Conservation (phyloP, 345 rosid species). For the Euphorbia peplus region DNA sequence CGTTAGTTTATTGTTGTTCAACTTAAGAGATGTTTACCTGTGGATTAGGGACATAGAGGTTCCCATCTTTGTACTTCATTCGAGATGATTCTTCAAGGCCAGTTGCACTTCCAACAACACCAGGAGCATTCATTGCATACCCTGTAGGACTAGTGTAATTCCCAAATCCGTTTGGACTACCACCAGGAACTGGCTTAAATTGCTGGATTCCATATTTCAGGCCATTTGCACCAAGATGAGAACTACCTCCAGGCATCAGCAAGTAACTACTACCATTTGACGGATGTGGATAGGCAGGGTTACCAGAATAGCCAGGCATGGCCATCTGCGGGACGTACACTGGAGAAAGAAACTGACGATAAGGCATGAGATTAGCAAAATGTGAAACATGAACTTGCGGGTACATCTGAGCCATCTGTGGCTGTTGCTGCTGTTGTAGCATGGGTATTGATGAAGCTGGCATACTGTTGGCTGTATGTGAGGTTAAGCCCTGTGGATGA, state of each 20-base stretch:
- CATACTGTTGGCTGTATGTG: slow-evolving; percentile 42
- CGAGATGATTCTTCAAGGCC: slow-evolving; percentile 88
- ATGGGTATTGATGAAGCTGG: slow-evolving; percentile 59
- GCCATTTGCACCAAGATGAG: slow-evolving; percentile 64
- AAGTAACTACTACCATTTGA: slow-evolving; percentile 74
- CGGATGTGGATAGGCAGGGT: slow-evolving; percentile 80
- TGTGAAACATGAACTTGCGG: slow-evolving; percentile 90
- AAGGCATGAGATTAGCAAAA: slow-evolving; percentile 74
- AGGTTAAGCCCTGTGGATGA: slow-evolving; percentile 42
- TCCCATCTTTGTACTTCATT: slow-evolving; percentile 80
- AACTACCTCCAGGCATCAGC: slow-evolving; percentile 85
- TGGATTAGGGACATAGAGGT: slow-evolving; percentile 70
- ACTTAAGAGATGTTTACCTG: slow-evolving; percentile 48
- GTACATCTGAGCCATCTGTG: slow-evolving; percentile 72
- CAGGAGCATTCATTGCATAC: slow-evolving; percentile 68
- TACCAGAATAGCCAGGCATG: slow-evolving; percentile 81
- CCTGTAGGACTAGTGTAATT: slow-evolving; percentile 52
- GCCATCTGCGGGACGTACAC: slow-evolving; percentile 86
- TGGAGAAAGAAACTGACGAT: slow-evolving; percentile 78
- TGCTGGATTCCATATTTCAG: slow-evolving; percentile 87
- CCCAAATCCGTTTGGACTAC: slow-evolving; percentile 60
- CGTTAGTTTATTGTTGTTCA: neutral
- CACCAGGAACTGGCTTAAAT: slow-evolving; percentile 69
- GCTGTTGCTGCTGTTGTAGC: slow-evolving; percentile 69
- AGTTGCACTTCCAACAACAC: slow-evolving; percentile 66